These are phyloP conservation scores for Dichotomopilus funicola DNA, from an alignment of 2,329 filamentous ascomycete genomes.

Conservation along the genomic window DNA sequence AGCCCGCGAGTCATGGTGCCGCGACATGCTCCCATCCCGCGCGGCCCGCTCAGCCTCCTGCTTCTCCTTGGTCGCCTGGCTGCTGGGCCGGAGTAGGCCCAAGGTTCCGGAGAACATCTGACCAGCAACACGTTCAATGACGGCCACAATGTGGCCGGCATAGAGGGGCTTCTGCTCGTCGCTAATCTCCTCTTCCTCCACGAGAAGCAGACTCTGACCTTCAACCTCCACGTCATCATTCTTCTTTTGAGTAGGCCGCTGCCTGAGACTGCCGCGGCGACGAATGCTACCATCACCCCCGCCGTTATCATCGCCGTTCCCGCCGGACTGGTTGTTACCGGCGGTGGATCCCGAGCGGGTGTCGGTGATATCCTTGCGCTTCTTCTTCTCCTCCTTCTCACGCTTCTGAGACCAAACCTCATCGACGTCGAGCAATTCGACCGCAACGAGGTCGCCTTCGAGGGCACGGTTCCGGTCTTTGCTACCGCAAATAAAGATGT, in stretches of 20 bases:
- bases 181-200: constrained; percentile 97
- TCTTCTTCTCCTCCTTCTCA: constrained; percentile 99
- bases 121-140: constrained; percentile 91
- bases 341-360: constrained; percentile 71
- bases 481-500: constrained; percentile 99
- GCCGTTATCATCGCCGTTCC: constrained; percentile 54
- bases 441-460: constrained; percentile 89
- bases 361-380: constrained; percentile 97
- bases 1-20: constrained; percentile 71
- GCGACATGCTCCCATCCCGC: constrained; percentile 67
- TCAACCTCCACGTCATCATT: constrained; percentile 99
- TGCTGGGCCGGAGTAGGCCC: constrained; percentile 88
- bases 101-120: constrained; percentile 99
- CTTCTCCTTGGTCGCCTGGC: constrained; percentile 98
- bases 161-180: constrained; percentile 97
- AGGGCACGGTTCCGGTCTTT: constrained; percentile 97
- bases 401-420: constrained; percentile 98
- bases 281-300: constrained; percentile 77
- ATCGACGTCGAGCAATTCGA: constrained; percentile 94
- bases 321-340: constrained; percentile 59
- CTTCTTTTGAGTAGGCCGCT: constrained; percentile 98
- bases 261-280: constrained; percentile 87
- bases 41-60: constrained; percentile 94
- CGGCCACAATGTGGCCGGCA: constrained; percentile 92
- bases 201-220: constrained; percentile 89